These are phyloP conservation scores for Suaeda aralocaspica DNA, from an alignment of 148 eudicot species.

Conservation along the genomic window DNA sequence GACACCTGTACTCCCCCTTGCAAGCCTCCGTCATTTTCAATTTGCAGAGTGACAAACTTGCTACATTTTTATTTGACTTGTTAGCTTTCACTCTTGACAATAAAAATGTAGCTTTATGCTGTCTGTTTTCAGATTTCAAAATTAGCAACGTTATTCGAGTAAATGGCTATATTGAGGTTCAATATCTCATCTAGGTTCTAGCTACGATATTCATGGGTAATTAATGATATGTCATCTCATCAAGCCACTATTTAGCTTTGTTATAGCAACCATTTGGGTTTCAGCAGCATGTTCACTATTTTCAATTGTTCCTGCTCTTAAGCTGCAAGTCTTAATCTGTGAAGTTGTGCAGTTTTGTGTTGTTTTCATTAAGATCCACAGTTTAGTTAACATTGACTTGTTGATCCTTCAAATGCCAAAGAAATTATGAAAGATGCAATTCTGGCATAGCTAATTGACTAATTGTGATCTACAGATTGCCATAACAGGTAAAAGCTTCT, in stretches of 20 bases:
- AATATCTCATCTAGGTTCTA: too few relatives aligned
- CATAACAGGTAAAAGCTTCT: slow-evolving; percentile 90
- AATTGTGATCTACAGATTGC: slow-evolving; percentile 64
- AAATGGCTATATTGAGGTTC: neutral
- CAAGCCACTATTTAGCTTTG: neutral
- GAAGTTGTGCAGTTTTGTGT: neutral
- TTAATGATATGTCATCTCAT: neutral
- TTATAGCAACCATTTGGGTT: neutral
- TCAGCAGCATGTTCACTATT: neutral
- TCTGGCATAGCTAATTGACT: neutral
- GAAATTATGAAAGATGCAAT: neutral
- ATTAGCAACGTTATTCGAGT: too few relatives aligned
- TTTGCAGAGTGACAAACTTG: neutral
- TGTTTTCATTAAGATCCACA: too few relatives aligned
- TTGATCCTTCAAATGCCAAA: neutral
- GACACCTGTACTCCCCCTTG: neutral
- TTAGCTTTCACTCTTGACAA: too few relatives aligned
- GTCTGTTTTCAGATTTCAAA: too few relatives aligned
- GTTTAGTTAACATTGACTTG: neutral
- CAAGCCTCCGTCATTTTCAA: neutral
- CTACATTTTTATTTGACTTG: neutral
- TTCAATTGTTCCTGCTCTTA: neutral
- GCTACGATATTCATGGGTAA: neutral
- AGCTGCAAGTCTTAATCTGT: too few relatives aligned
- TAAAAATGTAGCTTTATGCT: too few relatives aligned